Base-by-base conservation (phyloP, 768 basidiomycete genomes). In the Terana coerulea region DNA sequence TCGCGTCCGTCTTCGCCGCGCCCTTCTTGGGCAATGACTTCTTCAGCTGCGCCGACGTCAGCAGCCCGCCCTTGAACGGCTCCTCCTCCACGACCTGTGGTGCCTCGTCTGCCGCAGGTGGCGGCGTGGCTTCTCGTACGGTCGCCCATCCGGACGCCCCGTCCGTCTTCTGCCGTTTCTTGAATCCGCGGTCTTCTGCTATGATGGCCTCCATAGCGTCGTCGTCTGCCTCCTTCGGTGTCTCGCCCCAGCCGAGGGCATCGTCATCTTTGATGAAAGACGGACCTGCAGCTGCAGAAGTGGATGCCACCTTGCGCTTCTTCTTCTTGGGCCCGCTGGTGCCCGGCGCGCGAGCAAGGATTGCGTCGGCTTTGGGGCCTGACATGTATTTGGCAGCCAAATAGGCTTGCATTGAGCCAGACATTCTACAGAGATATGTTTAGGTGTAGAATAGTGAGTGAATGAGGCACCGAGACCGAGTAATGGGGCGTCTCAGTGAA, bases 371-470 rank as follows among this genome's bases (percentile, higher is more conserved):
- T 62, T 98, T 98, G 0, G 91, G 83, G 1, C 95, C 95, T 5
- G 93, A 85, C 94, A 98, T 95, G 73, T 98, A 98, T 56, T 90
- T 91, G 57, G 86, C 79, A 0, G 91, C 91, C 15, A 95, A 78
- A 66, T 95, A 95, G 21, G 89, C 75, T 66, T 92, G 86, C 73
- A 95, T 77, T 19, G 53, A 54, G 41, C 40, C 44, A 8, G 53
- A 14, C 53, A 54, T 54, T 22, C 19, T 31, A 25, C 19, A 5
- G 15, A 12, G 9, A 6, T 26, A 12, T 9, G 42, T 26, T 12
- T 10, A 40, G 31, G n/a, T n/a, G n/a, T n/a, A n/a, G n/a, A n/a
- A n/a, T n/a, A n/a, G n/a, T n/a, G n/a, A n/a, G n/a, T n/a, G n/a
- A n/a, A n/a, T n/a, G n/a, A n/a, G n/a, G n/a, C n/a, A n/a, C n/a